phyloP scores from a whole-genome alignment of 805 yeast genomes.

The Yamadazyma takamatsuzukensis region DNA sequence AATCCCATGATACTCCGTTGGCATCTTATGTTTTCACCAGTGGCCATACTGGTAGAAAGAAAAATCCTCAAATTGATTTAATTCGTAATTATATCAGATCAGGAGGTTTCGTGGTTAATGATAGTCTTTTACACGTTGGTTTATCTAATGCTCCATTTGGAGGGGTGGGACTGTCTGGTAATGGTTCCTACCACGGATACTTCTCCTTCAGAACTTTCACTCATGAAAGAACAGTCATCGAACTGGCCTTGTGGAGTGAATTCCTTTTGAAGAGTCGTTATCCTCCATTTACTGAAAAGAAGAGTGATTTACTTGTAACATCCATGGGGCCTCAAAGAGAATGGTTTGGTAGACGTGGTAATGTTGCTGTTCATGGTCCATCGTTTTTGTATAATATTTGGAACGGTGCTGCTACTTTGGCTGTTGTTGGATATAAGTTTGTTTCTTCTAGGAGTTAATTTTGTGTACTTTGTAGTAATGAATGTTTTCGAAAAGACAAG shows the following conservation, averaged over 20 bases:
- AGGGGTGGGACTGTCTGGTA: constrained; percentile 83
- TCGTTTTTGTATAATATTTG: constrained; percentile 26
- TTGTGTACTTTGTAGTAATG: too few relatives aligned
- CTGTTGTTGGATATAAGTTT: constrained; percentile 15
- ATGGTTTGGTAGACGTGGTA: constrained; percentile 38
- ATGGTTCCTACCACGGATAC: constrained; percentile 78
- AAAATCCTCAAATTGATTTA: constrained; percentile 38
- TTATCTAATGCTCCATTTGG: constrained; percentile 79
- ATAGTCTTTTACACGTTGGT: constrained; percentile 67
- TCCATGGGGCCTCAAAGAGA: constrained; percentile 23
- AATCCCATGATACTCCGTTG: constrained; percentile 69
- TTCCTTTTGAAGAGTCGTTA: constrained; percentile 55
- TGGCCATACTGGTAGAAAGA: constrained; percentile 40
- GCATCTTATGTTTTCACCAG: constrained; percentile 68
- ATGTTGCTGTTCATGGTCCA: constrained; percentile 34
- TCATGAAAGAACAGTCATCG: constrained; percentile 65
- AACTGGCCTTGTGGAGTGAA: constrained; percentile 66
- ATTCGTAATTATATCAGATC: constrained; percentile 58
- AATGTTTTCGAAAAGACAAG: too few relatives aligned
- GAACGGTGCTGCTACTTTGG: constrained; percentile 29
- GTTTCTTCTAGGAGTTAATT: too few relatives aligned
- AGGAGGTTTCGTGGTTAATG: constrained; percentile 71
- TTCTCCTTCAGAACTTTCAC: constrained; percentile 54
- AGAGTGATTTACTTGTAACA: constrained; percentile 19
- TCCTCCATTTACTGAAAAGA: constrained; percentile 51